These are phyloP conservation scores for Plantago coronopus DNA, from an alignment of 305 asterid genomes.

Conservation along the genomic window DNA sequence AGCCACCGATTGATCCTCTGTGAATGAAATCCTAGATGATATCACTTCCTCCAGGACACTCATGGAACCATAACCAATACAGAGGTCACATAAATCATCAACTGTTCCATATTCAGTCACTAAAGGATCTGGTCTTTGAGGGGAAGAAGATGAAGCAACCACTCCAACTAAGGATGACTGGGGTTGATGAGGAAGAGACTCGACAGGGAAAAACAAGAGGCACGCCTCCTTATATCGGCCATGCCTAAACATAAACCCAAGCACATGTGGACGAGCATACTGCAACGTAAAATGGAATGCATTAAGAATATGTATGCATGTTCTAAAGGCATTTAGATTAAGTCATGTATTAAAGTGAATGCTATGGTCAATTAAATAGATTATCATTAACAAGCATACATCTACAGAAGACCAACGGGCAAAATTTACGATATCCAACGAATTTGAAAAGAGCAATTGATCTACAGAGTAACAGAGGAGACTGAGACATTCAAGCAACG, in stretches of 20 bases:
- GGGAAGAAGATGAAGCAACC: slow-evolving; percentile 73
- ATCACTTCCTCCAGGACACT: slow-evolving; percentile 83
- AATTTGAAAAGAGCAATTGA: slow-evolving; percentile 5
- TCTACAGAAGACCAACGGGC: no score
- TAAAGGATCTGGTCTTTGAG: slow-evolving; percentile 79
- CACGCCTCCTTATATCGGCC: slow-evolving; percentile 89
- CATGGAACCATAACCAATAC: slow-evolving; percentile 89
- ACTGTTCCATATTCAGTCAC: slow-evolving; percentile 90
- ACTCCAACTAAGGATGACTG: slow-evolving; percentile 60
- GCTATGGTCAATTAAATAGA: neutral
- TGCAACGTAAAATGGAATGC: slow-evolving; percentile 41
- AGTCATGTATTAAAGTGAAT: slow-evolving; percentile 16
- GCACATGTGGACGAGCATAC: slow-evolving; percentile 93
- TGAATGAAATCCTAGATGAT: slow-evolving; percentile 48
- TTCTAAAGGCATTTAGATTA: slow-evolving; percentile 18
- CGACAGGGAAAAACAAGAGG: slow-evolving; percentile 73
- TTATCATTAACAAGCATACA: no score
- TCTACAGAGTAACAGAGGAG: slow-evolving; percentile 10
- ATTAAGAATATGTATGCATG: slow-evolving; percentile 14
- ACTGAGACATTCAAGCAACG: slow-evolving; percentile 14
- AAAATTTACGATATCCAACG: neutral
- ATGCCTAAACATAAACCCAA: slow-evolving; percentile 88
- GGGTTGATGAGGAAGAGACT: slow-evolving; percentile 64
- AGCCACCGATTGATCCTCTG: slow-evolving; percentile 54
- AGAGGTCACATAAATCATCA: slow-evolving; percentile 82